Evolutionary conservation across 768 basidiomycete genomes (phyloP), one percentile per base, ranked within the genome.

Genomic region (Postia placenta): DNA sequence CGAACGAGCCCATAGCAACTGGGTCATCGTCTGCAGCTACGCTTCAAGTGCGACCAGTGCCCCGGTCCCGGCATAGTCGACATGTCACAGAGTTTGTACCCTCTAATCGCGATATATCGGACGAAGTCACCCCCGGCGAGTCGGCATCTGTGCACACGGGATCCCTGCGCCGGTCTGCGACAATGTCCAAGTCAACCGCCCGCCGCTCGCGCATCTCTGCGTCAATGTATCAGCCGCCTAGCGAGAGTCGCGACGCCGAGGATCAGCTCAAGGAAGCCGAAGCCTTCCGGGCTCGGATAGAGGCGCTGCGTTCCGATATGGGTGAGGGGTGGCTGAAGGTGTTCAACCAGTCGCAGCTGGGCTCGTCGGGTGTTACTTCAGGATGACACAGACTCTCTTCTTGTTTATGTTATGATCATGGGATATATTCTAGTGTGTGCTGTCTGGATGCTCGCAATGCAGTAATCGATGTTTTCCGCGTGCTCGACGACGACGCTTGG

Each of bases 281-380:
- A 49, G 75, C 81, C 38, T 90, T 87, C 64, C 75, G 92, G 41
- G 77, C 79, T 48, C 75, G 75, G 57, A 85, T 94, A 44, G 92
- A 93, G 70, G 83, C 83, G 15, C 59, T 94, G 63, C 82, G 88
- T 64, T 75, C 80, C 51, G 92, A 94, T 59, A 91, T 93, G 75
- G 92, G 92, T 2, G 92, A 93, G 20, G 81, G 83, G 9, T 94
- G 89, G 90, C 60, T 94, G 60, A 87, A 85, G 64, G 88, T 92
- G 27, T 83, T 87, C 58, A 87, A 80, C 51, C 84, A 87, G 69
- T 81, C 80, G 28, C 74, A 74, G 27, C 47, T 64, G 47, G 54
- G 53, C 20, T 64, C 63, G 22, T 56, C 58, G n/a, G 51, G 51
- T 20, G 47, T 53, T 12, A 20, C 47, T 7, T 53, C 45, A 4